Evolutionary conservation across 495 filamentous ascomycete species (phyloP).

Genomic region (Penicillium canescens): DNA sequence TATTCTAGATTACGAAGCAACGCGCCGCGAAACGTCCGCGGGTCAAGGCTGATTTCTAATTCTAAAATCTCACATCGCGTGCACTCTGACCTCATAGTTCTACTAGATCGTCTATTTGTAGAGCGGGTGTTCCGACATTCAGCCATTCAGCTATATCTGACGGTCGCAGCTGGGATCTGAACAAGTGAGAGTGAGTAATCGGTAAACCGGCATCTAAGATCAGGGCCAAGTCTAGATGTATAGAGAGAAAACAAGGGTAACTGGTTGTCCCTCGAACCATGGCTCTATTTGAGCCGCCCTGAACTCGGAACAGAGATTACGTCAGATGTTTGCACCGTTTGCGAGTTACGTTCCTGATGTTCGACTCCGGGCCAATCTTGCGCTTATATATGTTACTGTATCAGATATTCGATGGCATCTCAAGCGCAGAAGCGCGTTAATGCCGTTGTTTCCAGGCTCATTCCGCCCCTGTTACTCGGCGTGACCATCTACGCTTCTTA

Average conservation of each 20-base stretch:
- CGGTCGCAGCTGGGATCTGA: conserved; percentile 7
- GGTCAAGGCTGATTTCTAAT: conserved; percentile 8
- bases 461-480: conserved; percentile 59
- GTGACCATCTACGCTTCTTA: conserved; percentile 63
- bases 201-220: neutral
- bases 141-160: neutral
- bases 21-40: neutral
- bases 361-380: too few relatives aligned
- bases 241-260: neutral
- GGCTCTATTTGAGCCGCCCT: too few relatives aligned
- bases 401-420: conserved; percentile 25
- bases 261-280: neutral
- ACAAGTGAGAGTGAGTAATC: neutral
- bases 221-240: neutral
- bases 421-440: conserved; percentile 48
- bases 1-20: neutral
- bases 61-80: neutral
- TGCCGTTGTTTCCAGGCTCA: conserved; percentile 52
- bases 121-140: neutral
- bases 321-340: conserved; percentile 19
- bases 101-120: neutral
- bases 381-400: conserved; percentile 6
- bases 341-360: neutral
- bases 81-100: neutral
- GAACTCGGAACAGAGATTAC: neutral